Evolutionary conservation across 768 basidiomycete genomes (phyloP).

Genomic region (Suillus sp.): DNA sequence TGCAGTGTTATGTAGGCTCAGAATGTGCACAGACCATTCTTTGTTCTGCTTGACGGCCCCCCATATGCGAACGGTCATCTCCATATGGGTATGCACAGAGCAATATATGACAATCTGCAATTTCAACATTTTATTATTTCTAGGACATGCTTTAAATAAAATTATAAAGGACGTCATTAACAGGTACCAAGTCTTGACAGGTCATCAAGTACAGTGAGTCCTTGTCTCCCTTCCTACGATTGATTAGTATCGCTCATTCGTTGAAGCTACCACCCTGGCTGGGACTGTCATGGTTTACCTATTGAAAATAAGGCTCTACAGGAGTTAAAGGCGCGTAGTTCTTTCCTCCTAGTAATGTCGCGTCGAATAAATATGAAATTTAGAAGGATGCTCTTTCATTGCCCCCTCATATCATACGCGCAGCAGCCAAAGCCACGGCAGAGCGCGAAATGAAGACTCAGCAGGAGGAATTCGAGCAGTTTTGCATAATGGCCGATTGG

Average conservation of each 20-base stretch:
- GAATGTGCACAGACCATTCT: conserved; percentile 65
- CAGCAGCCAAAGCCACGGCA: conserved; percentile 72
- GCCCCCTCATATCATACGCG: conserved; percentile 63
- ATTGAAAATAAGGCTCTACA: conserved; percentile 94
- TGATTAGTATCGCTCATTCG: conserved; percentile 10
- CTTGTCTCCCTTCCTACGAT: not conserved
- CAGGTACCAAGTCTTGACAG: conserved; percentile 79
- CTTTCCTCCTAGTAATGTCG: not conserved
- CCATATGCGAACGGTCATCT: conserved; percentile 97
- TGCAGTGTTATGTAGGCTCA: conserved; percentile 49
- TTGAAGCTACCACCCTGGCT: conserved; percentile 89
- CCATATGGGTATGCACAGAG: conserved; percentile 74
- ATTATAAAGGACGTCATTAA: conserved; percentile 96
- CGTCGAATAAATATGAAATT: not conserved
- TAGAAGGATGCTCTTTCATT: conserved; percentile 61
- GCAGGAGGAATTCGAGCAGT: conserved; percentile 72
- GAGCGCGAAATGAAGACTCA: conserved; percentile 73
- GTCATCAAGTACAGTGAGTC: conserved; percentile 78
- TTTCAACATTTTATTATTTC: not conserved
- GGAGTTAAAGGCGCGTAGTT: conserved; percentile 59
- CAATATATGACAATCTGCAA: not conserved
- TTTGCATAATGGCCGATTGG: conserved; percentile 96
- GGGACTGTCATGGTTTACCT: conserved; percentile 98
- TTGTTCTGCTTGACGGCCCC: conserved; percentile 93
- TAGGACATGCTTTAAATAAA: conserved; percentile 96